Conservation (phyloP, 2,329 filamentous ascomycete species). For the Epichloe coenophiala region DNA sequence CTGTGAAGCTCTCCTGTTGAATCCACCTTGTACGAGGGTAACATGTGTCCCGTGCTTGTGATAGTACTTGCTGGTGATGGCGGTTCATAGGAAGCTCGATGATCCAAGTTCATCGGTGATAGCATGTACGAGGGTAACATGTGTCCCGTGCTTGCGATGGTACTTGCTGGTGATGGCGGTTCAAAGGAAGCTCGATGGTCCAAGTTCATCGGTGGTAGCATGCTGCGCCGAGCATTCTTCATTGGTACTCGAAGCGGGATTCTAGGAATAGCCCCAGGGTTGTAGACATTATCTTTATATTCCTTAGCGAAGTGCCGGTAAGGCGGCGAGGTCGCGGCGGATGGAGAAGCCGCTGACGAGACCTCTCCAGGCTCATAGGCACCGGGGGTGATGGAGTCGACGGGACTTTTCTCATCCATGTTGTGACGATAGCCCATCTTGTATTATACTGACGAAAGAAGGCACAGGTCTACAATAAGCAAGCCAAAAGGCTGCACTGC, state of each 20-base stretch:
- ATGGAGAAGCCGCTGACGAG: slow-evolving; percentile 12
- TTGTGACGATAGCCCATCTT: neutral
- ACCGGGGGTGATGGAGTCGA: neutral
- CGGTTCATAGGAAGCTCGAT: slow-evolving; percentile 9
- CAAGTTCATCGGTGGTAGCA: neutral
- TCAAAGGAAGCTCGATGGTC: slow-evolving; percentile 7
- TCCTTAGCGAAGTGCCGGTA: slow-evolving; percentile 22
- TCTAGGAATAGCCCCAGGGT: slow-evolving; percentile 10
- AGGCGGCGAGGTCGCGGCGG: slow-evolving; percentile 16
- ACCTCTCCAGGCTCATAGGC: slow-evolving; percentile 4
- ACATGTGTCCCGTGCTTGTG: slow-evolving; percentile 5
- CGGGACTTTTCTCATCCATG: neutral
- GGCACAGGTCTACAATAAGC: neutral
- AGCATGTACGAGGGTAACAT: slow-evolving; percentile 2
- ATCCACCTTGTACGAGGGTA: slow-evolving; percentile 1
- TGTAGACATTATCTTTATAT: slow-evolving; percentile 12
- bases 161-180: slow-evolving; percentile 12
- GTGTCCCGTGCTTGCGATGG: slow-evolving; percentile 5
- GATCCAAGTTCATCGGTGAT: neutral
- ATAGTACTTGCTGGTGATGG: slow-evolving; percentile 11
- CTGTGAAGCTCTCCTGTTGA: neutral
- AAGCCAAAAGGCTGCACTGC: too few relatives aligned
- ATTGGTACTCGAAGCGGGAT: slow-evolving; percentile 17
- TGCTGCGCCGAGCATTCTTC: slow-evolving; percentile 15
- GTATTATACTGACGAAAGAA: neutral